Percentiles rank a stretch among this genome's conserved stretches.
These are phyloP conservation scores for Aspergillus ruber DNA, from an alignment of 2,329 filamentous ascomycete species.

Conservation along the genomic window DNA sequence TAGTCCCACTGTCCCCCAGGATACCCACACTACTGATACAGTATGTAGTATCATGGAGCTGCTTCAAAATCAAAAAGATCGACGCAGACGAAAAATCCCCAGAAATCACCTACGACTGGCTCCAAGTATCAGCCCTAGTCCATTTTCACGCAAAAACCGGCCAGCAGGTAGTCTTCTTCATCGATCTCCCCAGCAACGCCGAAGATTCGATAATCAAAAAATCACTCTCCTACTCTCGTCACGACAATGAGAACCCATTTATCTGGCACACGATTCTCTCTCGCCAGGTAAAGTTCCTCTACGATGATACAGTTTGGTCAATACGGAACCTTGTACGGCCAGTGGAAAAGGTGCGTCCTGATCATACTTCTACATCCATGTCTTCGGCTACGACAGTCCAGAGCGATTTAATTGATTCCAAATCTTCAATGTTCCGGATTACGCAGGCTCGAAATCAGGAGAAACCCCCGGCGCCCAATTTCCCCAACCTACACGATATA, in stretches of 20 bases:
- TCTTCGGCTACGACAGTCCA: no score
- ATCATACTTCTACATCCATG: no score
- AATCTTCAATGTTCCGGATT: neutral
- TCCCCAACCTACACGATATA: slow-evolving; percentile 24
- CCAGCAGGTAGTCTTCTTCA: slow-evolving; percentile 9
- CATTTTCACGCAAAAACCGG: slow-evolving; percentile 10
- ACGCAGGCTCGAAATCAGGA: slow-evolving; percentile 7
- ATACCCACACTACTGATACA: neutral
- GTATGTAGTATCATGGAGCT: neutral
- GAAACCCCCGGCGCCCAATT: slow-evolving; percentile 9
- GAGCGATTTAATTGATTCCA: no score
- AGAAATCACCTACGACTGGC: neutral
- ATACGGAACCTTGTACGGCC: slow-evolving; percentile 23
- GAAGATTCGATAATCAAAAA: no score
- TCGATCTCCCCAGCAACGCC: slow-evolving; percentile 3
- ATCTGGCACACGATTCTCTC: slow-evolving; percentile 20
- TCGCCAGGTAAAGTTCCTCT: slow-evolving; percentile 13
- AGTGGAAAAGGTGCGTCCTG: slow-evolving; percentile 21
- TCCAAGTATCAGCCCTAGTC: slow-evolving; percentile 11
- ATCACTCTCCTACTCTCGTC: neutral
- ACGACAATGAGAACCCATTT: slow-evolving; percentile 10
- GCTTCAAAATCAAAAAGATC: neutral
- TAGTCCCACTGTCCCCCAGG: neutral
- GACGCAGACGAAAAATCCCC: neutral
- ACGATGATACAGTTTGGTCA: slow-evolving; percentile 24